Base-by-base conservation (phyloP, 257 asterid species). In the Solanum corneliomulleri region DNA sequence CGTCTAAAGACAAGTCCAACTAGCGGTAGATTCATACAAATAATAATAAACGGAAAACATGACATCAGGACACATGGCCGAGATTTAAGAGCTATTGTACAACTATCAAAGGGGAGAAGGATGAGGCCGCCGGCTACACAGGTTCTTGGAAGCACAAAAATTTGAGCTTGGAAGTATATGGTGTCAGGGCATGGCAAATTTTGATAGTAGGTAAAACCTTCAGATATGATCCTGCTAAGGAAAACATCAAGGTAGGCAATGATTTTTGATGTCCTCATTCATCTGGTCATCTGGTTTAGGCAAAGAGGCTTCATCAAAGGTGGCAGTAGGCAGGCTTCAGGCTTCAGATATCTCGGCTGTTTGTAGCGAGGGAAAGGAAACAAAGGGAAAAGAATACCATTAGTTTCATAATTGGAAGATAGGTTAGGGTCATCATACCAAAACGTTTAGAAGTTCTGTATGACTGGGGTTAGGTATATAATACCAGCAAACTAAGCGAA, bases 261-360 rank as follows among this genome's bases (percentile, higher is more conserved):
- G 85, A 91, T 87, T 93, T 90, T 93, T 94, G 91, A 93, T 92
- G 93, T 90, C 92, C 92, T 91, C 95, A 88, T 89, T 92, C 96
- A 93, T 92, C 98, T 91, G 97, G 95, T 90, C 99, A 92, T 93
- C 99, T 82, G 99, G 98, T 96, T 95, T 91, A 92, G 98, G 96
- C 98, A 89, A 89, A 94, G 93, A 92, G 98, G 98, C 95, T 93
- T 94, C 96, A 90, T 90, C 96, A 91, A 92, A 91, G 37, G 90
- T 91, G 94, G 92, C 87, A 71, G 89, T 90, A 92, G 98, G 96
- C 90, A 95, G 87, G 87, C 87, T 72, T 85, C 98, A 87, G 96
- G 98, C 99, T 93, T 93, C 99, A 92, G 92, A 90, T 92, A 92
- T 91, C 95, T 94, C 98, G 92, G 98, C 98, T 97, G 99, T 94